Evolutionary conservation across 768 basidiomycete species (phyloP).

Genomic region (Lactarius hatsudake): DNA sequence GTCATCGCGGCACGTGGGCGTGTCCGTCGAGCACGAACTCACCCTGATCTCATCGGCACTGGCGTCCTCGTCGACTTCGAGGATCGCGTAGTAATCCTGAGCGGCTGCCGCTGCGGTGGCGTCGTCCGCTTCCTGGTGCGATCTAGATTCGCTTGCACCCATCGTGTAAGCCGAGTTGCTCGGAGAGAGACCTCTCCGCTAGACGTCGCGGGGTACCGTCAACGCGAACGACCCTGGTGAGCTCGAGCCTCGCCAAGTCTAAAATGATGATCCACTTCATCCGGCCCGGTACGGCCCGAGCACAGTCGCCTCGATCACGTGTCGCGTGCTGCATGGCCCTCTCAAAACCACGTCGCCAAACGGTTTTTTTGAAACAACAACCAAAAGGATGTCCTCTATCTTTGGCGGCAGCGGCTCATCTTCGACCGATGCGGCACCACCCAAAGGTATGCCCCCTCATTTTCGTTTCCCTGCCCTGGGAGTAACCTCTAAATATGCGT

Average conservation of each 20-base stretch:
- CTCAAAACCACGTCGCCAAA: too few species aligned
- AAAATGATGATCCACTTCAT: not conserved
- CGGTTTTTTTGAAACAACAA: not conserved
- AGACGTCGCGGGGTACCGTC: not conserved
- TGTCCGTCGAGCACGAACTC: slow-evolving; percentile 21
- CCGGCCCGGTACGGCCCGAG: not conserved
- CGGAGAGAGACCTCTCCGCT: not conserved
- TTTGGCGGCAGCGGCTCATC: slow-evolving; percentile 27
- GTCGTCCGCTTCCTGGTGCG: slow-evolving; percentile 33
- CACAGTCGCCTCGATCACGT: not conserved
- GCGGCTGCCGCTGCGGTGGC: slow-evolving; percentile 27
- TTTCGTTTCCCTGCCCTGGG: not conserved
- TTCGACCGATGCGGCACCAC: slow-evolving; percentile 17
- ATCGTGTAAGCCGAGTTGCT: slow-evolving; percentile 37
- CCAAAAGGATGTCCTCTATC: slow-evolving; percentile 29
- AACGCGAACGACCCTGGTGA: not conserved
- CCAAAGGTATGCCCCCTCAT: slow-evolving; percentile 18
- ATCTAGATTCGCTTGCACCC: slow-evolving; percentile 69
- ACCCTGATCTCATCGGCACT: slow-evolving; percentile 89
- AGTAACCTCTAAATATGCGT: not conserved
- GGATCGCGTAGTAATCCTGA: slow-evolving; percentile 77
- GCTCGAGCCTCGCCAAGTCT: too few species aligned
- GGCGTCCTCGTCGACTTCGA: slow-evolving; percentile 79
- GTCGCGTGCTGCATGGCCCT: not conserved
- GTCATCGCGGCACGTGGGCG: slow-evolving; percentile 3